Conservation (phyloP, 139 green algal genomes). For the Chlorella sp. region DNA sequence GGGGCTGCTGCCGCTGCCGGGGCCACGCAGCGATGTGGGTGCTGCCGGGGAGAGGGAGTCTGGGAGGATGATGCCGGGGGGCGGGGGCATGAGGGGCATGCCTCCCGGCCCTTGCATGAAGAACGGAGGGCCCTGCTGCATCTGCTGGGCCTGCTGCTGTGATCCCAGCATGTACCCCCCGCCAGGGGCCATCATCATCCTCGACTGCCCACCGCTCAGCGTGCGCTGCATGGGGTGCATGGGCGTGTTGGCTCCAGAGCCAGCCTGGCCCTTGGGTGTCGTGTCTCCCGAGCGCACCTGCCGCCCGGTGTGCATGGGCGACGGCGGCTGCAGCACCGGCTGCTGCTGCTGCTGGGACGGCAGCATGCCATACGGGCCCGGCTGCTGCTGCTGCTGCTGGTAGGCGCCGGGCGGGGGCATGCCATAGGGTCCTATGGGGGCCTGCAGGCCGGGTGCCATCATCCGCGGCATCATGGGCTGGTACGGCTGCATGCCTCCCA, state of each 20-base stretch:
- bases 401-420: neutral
- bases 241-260: neutral
- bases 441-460: neutral
- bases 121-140: neutral
- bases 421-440: neutral
- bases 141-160: neutral
- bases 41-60: slow-evolving; percentile 26
- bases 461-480: slow-evolving; percentile 8
- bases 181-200: neutral
- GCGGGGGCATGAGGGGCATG: neutral
- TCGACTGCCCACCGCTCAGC: neutral
- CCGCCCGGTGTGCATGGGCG: neutral
- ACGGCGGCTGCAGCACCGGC: neutral
- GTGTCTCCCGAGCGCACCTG: neutral
- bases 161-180: neutral
- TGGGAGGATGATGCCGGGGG: slow-evolving; percentile 23
- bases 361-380: neutral
- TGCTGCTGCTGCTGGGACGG: neutral
- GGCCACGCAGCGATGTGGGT: neutral
- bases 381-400: neutral
- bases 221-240: slow-evolving; percentile 26
- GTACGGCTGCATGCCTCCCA: neutral
- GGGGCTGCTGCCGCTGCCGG: neutral
- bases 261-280: neutral
- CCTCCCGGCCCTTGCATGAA: neutral